These are phyloP conservation scores for Aspergillus candidus DNA, from an alignment of 2,329 filamentous ascomycete genomes.

Conservation along the genomic window DNA sequence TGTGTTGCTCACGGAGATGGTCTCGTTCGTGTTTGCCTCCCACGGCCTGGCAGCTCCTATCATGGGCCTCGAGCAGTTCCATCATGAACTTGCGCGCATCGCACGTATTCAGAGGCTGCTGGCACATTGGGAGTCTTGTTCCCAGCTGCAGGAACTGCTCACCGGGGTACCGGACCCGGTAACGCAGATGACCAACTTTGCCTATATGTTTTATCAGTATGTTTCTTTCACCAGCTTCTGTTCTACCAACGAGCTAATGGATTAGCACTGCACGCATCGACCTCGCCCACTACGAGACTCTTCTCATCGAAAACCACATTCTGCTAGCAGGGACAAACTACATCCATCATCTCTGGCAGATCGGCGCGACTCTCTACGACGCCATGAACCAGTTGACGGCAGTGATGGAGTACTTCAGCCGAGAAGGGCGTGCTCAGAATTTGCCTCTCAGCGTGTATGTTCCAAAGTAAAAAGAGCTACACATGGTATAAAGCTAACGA, in stretches of 20 bases:
- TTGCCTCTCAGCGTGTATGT: slow-evolving; percentile 46
- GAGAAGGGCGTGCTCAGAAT: slow-evolving; percentile 42
- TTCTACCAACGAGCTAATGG: not conserved
- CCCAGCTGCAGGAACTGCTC: slow-evolving; percentile 2
- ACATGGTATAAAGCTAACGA: not conserved
- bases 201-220: slow-evolving; percentile 51
- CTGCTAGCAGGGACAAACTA: slow-evolving; percentile 35
- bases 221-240: slow-evolving; percentile 6
- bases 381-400: slow-evolving; percentile 42
- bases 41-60: slow-evolving; percentile 9
- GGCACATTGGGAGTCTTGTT: slow-evolving; percentile 15
- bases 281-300: slow-evolving; percentile 44
- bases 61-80: slow-evolving; percentile 13
- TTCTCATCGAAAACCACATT: slow-evolving; percentile 37
- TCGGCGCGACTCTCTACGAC: slow-evolving; percentile 39
- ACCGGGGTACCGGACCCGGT: slow-evolving; percentile 6
- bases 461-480: not conserved
- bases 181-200: slow-evolving; percentile 39
- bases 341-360: slow-evolving; percentile 28
- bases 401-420: slow-evolving; percentile 45
- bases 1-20: slow-evolving; percentile 44
- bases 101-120: slow-evolving; percentile 13
- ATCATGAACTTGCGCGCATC: slow-evolving; percentile 6
- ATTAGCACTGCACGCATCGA: slow-evolving; percentile 40
- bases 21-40: slow-evolving; percentile 41